Evolutionary conservation across 345 rosid species (phyloP).

Genomic region (Psidium guajava): DNA sequence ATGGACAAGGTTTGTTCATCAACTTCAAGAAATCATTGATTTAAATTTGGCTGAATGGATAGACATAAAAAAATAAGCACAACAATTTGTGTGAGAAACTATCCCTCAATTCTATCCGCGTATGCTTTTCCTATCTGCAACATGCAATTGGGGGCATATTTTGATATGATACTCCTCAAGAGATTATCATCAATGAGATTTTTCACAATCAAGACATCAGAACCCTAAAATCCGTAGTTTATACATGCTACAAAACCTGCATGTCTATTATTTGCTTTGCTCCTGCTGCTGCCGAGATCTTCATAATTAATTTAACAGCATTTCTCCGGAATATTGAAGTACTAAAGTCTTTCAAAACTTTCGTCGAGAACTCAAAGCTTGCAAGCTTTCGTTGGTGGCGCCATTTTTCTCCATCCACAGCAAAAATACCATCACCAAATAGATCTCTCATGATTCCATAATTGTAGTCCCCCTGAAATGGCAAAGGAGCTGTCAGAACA

Average conservation of each 20-base stretch:
- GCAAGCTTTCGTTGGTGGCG: constrained; percentile 30
- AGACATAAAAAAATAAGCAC: background rate
- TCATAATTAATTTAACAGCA: constrained; percentile 17
- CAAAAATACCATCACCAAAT: constrained; percentile 31
- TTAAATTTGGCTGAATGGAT: background rate
- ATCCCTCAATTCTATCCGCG: background rate
- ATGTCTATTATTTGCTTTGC: constrained; percentile 15
- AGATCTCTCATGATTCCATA: constrained; percentile 29
- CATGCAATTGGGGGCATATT: background rate
- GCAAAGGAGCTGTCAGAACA: background rate
- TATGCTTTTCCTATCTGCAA: background rate
- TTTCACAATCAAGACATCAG: background rate
- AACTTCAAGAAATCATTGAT: background rate
- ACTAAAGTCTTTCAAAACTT: constrained; percentile 23
- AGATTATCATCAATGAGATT: background rate
- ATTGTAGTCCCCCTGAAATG: constrained; percentile 17
- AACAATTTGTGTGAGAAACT: background rate
- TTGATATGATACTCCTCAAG: background rate
- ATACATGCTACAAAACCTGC: constrained; percentile 14
- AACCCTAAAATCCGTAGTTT: background rate
- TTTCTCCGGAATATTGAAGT: constrained; percentile 15
- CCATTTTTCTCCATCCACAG: constrained; percentile 34
- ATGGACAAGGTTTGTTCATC: background rate
- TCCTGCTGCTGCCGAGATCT: constrained; percentile 11
- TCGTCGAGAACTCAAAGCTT: constrained; percentile 32